Conservation (phyloP, 345 rosid genomes). For the Eucalyptus viminalis region DNA sequence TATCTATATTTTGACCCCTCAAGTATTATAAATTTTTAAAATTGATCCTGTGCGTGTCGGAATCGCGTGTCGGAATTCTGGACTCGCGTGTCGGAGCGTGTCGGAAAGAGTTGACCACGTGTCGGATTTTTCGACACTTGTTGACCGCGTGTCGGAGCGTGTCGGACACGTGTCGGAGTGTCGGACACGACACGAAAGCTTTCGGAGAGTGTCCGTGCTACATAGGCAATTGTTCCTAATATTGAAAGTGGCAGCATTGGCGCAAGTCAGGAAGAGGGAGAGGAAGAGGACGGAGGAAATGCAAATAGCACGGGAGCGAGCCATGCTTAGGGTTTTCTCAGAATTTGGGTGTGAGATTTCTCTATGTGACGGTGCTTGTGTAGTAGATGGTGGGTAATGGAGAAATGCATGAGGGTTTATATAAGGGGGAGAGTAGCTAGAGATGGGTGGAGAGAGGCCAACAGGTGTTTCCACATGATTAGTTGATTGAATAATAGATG, state of each 20-base stretch:
- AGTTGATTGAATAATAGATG: background rate
- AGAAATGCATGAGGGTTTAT: background rate
- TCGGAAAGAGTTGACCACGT: no score
- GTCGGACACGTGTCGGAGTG: no score
- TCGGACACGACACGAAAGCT: no score
- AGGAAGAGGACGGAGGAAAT: background rate
- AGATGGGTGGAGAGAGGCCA: background rate
- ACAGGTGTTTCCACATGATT: background rate
- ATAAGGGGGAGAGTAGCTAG: background rate
- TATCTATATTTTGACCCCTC: no score
- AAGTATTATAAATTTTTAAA: no score
- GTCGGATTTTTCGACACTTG: no score
- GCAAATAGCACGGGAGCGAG: background rate
- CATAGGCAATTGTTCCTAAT: slow-evolving; percentile 11
- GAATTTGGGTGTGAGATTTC: background rate
- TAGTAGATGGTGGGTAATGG: background rate
- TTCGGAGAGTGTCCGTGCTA: no score
- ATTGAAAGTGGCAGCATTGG: slow-evolving; percentile 1
- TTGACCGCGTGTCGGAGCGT: no score
- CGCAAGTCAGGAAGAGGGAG: background rate
- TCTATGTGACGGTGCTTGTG: background rate
- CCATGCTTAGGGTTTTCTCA: background rate
- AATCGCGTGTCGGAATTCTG: no score
- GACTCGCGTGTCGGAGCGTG: no score
- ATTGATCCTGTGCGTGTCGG: no score